Base-by-base conservation (phyloP, 345 rosid species). In the Psidium friedrichsthalianum region DNA sequence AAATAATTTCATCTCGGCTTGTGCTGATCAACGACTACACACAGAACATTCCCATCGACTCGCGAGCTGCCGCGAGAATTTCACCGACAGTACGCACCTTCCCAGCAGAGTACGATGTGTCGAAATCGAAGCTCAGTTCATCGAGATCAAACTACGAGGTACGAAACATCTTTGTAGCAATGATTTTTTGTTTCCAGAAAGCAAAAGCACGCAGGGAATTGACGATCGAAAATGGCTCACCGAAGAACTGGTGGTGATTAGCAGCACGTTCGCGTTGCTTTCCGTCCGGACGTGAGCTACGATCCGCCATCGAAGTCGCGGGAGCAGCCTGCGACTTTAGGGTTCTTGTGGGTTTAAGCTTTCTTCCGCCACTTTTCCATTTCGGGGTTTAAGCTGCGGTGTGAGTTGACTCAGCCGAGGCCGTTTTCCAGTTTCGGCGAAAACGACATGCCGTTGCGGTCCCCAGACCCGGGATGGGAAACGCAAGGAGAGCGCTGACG, bases 221-320 rank as follows among this genome's bases (percentile, higher is more conserved):
- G 16, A 10, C n/a, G 49, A 51, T 32, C 58, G 74, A 27, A 10
- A 27, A 18, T 27, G 49, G 83, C 87, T 83, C 74, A 86, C 87
- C 87, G 85, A 86, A 86, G 87, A 86, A 86, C 22, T 83, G 87
- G 24, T 11, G 27, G 11, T 69, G 87, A 83, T 25, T 11, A 42
- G 51, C 59, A 12, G 16, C 20, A 54, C 4, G 59, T 7, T 78
- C 20, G 47, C 56, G 82, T 59, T 6, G 87, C 82, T 16, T 59
- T 81, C 86, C 84, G 36, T 24, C 29, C 25, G 89, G 59, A 5
- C 74, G 25, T 36, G 86, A 81, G 58, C 59, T 36, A 25, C 15
- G 74, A 56, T 55, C 85, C 56, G 83, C 84, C 89, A 88, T 88
- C 82, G 86, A 76, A 24, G 84, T 36, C 78, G 78, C 78, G 13